Base-by-base conservation (phyloP, 352 stramenopile genomes). In the Globisporangium ultimum region DNA sequence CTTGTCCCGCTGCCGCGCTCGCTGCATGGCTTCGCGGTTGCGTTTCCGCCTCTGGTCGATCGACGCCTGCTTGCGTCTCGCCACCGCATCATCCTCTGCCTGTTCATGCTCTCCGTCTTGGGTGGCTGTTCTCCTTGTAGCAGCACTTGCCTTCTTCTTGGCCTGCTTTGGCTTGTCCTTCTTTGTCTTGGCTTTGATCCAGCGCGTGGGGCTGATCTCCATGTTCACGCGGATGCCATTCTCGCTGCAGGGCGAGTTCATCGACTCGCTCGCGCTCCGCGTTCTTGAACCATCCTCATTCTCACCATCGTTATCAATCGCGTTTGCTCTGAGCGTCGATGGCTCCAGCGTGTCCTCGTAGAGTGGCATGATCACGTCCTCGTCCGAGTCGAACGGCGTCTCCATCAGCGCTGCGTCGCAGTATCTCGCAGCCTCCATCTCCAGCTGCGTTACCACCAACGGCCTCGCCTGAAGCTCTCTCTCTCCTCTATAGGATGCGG, bases 21-120 rank as follows among this genome's bases (percentile, higher is more conserved):
- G 77, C 60, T 84, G 77, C 77, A 84, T 87, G 43, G 77, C 67
- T 70, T 87, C 77, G 38, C 74, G 74, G 55, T 84, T 87, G 63
- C 74, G 77, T 24, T 72, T 77, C 20, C 74, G 74, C 10, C 74
- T 74, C 18, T 67, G 71, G 51, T 84, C 74, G 32, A 87, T 68
- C 34, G 71, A 80, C 32, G 57, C 61, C 54, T 67, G 64, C 13
- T 60, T 58, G 45, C 68, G 69, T 24, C 60, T 47, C 45, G 22
- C 38, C 9, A 47, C 15, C 28, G 22, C 12, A n/a, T 45, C 40
- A 10, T 45, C 40, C 40, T 45, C 48, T 14, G 21, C 48, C 18
- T 53, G 48, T 22, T 42, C 12, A 34, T 40, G 14, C 6, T 24
- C 48, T 13, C 22, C 14, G 48, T 18, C n/a, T 42, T 53, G 21